A percentile compares a stretch with the other conserved stretches of the same genome.
phyloP scores from a whole-genome alignment of 2,329 filamentous ascomycete species.

The Alternaria burnsii region DNA sequence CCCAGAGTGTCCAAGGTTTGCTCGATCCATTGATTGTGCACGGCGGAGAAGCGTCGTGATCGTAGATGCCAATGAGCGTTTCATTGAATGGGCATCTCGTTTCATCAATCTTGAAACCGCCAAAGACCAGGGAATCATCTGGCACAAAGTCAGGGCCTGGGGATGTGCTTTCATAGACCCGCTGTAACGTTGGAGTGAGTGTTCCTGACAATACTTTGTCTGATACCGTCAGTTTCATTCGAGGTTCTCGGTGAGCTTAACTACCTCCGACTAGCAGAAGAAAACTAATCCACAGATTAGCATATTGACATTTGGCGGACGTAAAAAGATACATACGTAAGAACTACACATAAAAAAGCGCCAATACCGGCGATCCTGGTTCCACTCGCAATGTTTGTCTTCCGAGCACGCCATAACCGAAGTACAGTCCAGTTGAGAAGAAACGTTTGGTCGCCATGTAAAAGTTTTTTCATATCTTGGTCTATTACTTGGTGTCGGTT shows the following conservation, averaged over 20 bases:
- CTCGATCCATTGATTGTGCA: background rate
- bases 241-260: background rate
- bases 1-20: background rate
- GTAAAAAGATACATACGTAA: background rate
- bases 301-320: too few species aligned
- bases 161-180: background rate
- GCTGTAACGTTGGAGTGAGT: background rate
- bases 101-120: background rate
- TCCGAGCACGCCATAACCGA: background rate
- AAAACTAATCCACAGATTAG: background rate
- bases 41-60: background rate
- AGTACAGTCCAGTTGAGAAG: background rate
- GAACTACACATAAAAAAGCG: background rate
- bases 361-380: background rate
- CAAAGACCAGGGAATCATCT: background rate
- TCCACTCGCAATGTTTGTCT: background rate
- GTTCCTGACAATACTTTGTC: conserved; percentile 1
- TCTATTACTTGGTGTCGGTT: background rate
- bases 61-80: background rate
- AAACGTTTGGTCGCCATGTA: background rate
- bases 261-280: background rate
- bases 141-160: background rate
- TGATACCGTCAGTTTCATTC: background rate
- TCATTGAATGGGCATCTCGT: background rate
- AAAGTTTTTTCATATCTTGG: background rate